Percentiles rank a stretch among this genome's conserved stretches.
Conservation (phyloP, 768 basidiomycete genomes). For the Lentinula sp. region DNA sequence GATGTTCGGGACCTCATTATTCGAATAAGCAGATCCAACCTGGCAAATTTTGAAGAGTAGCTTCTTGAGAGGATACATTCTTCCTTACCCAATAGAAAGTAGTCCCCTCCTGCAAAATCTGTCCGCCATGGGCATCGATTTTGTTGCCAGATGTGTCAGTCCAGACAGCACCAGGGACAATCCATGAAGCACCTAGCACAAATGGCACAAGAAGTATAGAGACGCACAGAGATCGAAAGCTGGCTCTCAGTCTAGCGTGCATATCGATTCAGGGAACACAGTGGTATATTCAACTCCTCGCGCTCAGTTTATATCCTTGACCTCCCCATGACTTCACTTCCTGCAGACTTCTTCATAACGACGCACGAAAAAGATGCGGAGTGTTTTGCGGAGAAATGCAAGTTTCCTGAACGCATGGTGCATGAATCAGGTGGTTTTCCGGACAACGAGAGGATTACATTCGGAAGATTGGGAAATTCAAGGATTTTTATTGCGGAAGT, state of each 20-base stretch:
- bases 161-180: constrained; percentile 23
- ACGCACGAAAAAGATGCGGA: neutral
- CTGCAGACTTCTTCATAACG: neutral
- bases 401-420: neutral
- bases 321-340: neutral
- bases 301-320: neutral
- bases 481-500: neutral
- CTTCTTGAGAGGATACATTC: constrained; percentile 6
- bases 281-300: neutral
- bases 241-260: neutral
- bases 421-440: neutral
- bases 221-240: neutral
- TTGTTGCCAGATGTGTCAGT: constrained; percentile 20
- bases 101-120: constrained; percentile 17
- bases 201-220: neutral
- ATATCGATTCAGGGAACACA: neutral
- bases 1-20: constrained; percentile 14
- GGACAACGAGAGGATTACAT: neutral
- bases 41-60: neutral
- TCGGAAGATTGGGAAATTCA: neutral
- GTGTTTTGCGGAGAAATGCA: neutral
- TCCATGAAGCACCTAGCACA: constrained; percentile 4
- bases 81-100: constrained; percentile 25
- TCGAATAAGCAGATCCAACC: constrained; percentile 2
- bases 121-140: constrained; percentile 20